Base-by-base conservation (phyloP, 2,329 filamentous ascomycete species). In the Xenoacremonium recifei region DNA sequence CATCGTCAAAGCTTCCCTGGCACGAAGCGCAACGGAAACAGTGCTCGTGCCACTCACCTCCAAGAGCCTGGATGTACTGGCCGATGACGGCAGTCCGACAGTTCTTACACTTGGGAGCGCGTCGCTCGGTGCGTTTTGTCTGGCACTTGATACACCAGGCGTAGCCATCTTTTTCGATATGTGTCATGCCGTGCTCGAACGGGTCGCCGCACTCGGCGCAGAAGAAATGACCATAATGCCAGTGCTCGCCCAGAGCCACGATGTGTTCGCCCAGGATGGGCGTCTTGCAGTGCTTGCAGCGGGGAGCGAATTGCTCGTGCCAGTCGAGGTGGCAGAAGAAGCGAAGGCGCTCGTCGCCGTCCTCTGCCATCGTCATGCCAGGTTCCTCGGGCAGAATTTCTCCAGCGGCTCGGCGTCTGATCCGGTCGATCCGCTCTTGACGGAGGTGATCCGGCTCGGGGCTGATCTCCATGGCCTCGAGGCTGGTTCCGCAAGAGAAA, bases 261-360 rank as follows among this genome's bases (percentile, higher is more conserved):
- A 96, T 84, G 53, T 97, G 89, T 67, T 97, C 91, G 31, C 91
- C 91, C 54, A 97, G 84, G 58, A 99, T 99, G 4, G 93, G 92
- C 6, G 93, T 99, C 64, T 87, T 90, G 78, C 93, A 99, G 64
- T 88, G 90, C 69, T 93, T 93, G 76, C 93, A 99, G 31, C 89
- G 83, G 4, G 93, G 93, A 21, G 87, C 90, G 67, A 89, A 99
- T 40, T 87, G 73, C 68, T 99, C 93, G 66, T 99, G 93, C 80
- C 91, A 99, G 71, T 99, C 93, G n/a, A 99, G 79, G 63, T 97
- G 92, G 68, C 93, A 99, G 71, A 87, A 99, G 76, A 97, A 97
- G 10, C 92, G 83, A 34, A 89, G 69, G 10, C 81, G 75, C 27
- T 80, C 77, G 61, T 92, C 86, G 31, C 85, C 84, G 54, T 92